phyloP scores from a whole-genome alignment of 108 stramenopile genomes.

The Aurantiochytrium sp. region DNA sequence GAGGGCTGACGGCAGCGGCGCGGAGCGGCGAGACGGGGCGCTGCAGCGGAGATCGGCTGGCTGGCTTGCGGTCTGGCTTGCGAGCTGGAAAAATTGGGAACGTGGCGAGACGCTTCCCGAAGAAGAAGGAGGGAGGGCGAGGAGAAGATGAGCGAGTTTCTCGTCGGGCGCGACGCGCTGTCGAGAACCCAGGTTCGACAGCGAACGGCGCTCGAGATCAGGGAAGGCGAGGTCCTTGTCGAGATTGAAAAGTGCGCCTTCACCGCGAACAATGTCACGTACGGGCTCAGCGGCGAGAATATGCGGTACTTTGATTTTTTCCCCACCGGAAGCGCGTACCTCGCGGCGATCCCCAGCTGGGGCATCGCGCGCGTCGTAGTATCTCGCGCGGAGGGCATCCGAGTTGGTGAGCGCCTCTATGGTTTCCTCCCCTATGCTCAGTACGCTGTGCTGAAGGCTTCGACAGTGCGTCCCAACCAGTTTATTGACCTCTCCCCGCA shows the following conservation, averaged over 20 bases:
- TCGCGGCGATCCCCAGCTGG: not conserved
- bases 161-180: not conserved
- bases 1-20: too few relatives aligned
- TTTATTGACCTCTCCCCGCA: not conserved
- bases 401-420: not conserved
- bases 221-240: not conserved
- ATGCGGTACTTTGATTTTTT: not conserved
- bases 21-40: too few relatives aligned
- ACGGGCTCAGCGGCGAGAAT: not conserved
- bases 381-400: not conserved
- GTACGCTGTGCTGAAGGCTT: not conserved
- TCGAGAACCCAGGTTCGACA: not conserved
- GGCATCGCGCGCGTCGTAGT: not conserved
- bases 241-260: not conserved
- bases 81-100: not conserved
- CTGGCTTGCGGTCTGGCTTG: too few relatives aligned
- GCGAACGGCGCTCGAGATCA: not conserved
- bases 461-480: not conserved
- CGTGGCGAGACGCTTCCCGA: too few relatives aligned
- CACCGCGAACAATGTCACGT: not conserved
- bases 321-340: not conserved
- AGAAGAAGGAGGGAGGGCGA: not conserved
- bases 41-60: too few relatives aligned
- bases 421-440: not conserved
- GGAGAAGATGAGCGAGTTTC: not conserved